phyloP scores from a whole-genome alignment of 768 basidiomycete species.

The Podaxis mareebaensis region DNA sequence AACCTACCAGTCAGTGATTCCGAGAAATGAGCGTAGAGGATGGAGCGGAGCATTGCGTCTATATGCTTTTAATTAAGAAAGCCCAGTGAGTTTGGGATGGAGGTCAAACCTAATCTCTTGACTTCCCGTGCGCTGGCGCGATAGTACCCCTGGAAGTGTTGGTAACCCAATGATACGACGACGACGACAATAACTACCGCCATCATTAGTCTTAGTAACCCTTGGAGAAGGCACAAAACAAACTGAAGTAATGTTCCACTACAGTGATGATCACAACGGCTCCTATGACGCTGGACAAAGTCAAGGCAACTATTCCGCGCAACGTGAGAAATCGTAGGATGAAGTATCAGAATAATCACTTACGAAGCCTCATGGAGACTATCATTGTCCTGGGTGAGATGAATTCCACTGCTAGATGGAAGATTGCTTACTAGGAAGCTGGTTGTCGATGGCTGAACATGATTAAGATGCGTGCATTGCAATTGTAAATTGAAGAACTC shows the following conservation, averaged over 20 bases:
- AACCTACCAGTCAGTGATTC: slow-evolving; percentile 64
- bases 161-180: slow-evolving; percentile 59
- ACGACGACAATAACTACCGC: slow-evolving; percentile 51
- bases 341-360: slow-evolving; percentile 23
- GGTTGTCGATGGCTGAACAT: slow-evolving; percentile 55
- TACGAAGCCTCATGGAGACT: slow-evolving; percentile 62
- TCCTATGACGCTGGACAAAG: slow-evolving; percentile 50
- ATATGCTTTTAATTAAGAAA: not conserved
- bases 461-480: not conserved
- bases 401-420: not conserved
- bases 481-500: slow-evolving; percentile 16
- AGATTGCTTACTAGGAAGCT: slow-evolving; percentile 47
- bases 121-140: slow-evolving; percentile 70
- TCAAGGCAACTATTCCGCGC: slow-evolving; percentile 42
- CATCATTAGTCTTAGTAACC: not conserved
- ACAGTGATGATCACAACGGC: slow-evolving; percentile 57
- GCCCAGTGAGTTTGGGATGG: not conserved
- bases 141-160: slow-evolving; percentile 69
- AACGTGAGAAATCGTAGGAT: not conserved
- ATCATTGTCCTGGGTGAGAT: not conserved
- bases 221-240: slow-evolving; percentile 22
- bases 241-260: slow-evolving; percentile 63
- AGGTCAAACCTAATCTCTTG: slow-evolving; percentile 45
- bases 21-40: slow-evolving; percentile 76
- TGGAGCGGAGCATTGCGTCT: slow-evolving; percentile 74